Evolutionary conservation across 805 yeast species (phyloP), one percentile per base, ranked within the genome.

Genomic region (Zygotorulaspora sp.): DNA sequence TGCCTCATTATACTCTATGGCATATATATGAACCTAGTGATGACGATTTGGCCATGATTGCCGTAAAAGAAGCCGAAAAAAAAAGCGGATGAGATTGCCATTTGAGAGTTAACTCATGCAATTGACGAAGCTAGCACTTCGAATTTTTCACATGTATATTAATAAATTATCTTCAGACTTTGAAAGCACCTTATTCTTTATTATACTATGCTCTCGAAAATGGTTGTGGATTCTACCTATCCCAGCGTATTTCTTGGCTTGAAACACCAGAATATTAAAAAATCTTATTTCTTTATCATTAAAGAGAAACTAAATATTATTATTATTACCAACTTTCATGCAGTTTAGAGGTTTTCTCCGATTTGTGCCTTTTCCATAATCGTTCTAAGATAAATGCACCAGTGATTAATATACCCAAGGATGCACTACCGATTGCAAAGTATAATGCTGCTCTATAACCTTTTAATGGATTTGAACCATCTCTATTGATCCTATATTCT

Each of bases 1-100:
- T 87, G 47, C 95, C 96, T 4, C 89, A 87, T 63, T 87, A 86
- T 61, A 84, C 89, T 0, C 68, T 86, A 29, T 86, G 95, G 95
- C 96, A 86, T 61, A 83, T 87, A 33, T 84, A 81, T 58, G 95
- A 84, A 55, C 95, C 95, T 11, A 81, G 89, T 64, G 89, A 81
- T 59, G 90, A 84, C 53, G 95, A 84, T 63, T 66, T 84, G 47
- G 68, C 71, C 48, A 77, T 78, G 49, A 83, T 84, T 37, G 82
- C 86, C 2, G 70, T 68, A 49, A 67, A 76, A 59, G 94, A 83
- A 61, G 69, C 88, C 49, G 74, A 72, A 50, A 77, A 74, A 60
- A 72, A 85, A 63, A 69, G 78, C 43, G 58, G 52, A 40, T 21
- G 23, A 21, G 10, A 21, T 10, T n/a, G n/a, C n/a, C n/a, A n/a